phyloP scores from a whole-genome alignment of 2,329 filamentous ascomycete species.

The Fusarium austroafricanum region DNA sequence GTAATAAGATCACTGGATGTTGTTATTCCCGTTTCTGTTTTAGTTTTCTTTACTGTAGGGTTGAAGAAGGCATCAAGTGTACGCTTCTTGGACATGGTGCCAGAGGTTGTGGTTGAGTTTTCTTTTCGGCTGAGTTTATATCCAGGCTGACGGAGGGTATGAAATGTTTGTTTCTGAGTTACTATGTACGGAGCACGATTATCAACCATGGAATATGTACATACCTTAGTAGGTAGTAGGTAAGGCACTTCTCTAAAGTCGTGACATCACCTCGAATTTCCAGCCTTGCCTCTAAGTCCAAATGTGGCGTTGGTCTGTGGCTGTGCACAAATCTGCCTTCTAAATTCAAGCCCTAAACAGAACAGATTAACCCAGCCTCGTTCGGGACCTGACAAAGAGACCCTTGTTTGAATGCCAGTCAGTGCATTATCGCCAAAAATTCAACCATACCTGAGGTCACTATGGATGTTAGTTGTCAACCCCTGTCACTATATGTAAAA shows the following conservation, averaged over 20 bases:
- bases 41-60: conserved; percentile 43
- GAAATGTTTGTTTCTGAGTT: background rate
- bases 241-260: conserved; percentile 21
- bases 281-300: conserved; percentile 27
- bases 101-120: background rate
- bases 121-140: background rate
- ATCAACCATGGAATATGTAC: background rate
- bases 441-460: conserved; percentile 39
- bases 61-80: conserved; percentile 77
- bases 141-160: accelerated
- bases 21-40: conserved; percentile 14
- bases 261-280: conserved; percentile 39
- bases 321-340: conserved; percentile 24
- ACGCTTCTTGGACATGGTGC: conserved; percentile 53
- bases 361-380: conserved; percentile 48
- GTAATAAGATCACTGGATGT: conserved; percentile 4
- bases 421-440: conserved; percentile 39
- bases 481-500: conserved; percentile 5
- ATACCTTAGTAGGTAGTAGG: too few species aligned
- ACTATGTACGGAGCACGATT: background rate
- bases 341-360: conserved; percentile 44
- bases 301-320: conserved; percentile 42
- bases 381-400: conserved; percentile 9
- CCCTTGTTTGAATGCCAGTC: conserved; percentile 40
- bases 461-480: conserved; percentile 51